Base-by-base conservation (phyloP, 2,329 filamentous ascomycete species). In the Colletotrichum sp. region DNA sequence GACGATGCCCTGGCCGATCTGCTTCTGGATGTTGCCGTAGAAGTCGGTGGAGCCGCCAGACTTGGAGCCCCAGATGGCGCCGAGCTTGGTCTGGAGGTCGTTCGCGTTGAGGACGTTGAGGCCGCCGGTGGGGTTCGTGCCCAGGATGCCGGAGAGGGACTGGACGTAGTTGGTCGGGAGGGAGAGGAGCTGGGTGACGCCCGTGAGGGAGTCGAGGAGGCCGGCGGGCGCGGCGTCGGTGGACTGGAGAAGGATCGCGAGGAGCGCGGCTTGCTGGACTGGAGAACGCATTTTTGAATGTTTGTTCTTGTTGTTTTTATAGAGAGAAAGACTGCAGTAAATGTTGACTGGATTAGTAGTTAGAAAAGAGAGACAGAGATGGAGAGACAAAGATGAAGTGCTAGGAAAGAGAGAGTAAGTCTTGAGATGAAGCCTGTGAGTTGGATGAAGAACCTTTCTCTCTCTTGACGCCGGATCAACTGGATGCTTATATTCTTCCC, bases 51-150 rank as follows among this genome's bases (percentile, higher is more conserved):
- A 63, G 6, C 69, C 70, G 5, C 57, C 73, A 6, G 62, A 39
- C 57, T 63, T 63, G 21, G 57, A 44, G 44, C 63, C 68, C 73
- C 73, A 76, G 15, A 76, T 76, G 24, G 55, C 39, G 15, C 69
- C 73, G 3, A 73, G 28, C 57, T 76, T 76, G 15, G 63, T 28
- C 9, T 76, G 73, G 6, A 76, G 73, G 8, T 76, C 73, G 1
- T 30, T 55, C 4, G 18, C 32, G 44, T 72, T 28, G 18, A 64
- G 55, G 4, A 26, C 57, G 8, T 32, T 30, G 24, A 44, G 69
- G 13, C 69, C 32, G 12, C 10, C 18, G 4, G n/a, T 6, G 6
- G 63, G 26, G 10, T 68, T 63, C 6, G 73, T 64, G 5, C 64
- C 70, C 2, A 76, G 44, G 21, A 76, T 8, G 3, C 64, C 44